phyloP scores from a whole-genome alignment of 768 basidiomycete species.

The Boletellus emodensis region DNA sequence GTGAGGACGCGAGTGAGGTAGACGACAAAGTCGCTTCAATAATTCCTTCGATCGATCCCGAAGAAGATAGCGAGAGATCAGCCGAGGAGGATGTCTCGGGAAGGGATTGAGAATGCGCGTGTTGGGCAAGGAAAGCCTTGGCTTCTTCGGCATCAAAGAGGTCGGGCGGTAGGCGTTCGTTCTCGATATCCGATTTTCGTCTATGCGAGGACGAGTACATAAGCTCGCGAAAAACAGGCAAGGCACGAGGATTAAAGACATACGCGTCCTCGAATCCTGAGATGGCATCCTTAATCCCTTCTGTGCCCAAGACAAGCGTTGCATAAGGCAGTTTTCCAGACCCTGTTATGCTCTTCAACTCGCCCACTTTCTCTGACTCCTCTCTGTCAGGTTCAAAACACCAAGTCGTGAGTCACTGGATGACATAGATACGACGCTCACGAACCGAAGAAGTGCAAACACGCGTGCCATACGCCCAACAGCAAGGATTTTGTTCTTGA shows the following conservation, averaged over 20 bases:
- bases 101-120: slow-evolving; percentile 32
- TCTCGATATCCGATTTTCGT: slow-evolving; percentile 97
- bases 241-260: slow-evolving; percentile 31
- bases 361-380: slow-evolving; percentile 96
- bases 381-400: slow-evolving; percentile 49
- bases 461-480: slow-evolving; percentile 96
- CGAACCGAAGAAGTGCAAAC: slow-evolving; percentile 90
- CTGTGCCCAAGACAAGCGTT: slow-evolving; percentile 79
- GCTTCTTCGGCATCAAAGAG: slow-evolving; percentile 79
- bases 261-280: slow-evolving; percentile 94
- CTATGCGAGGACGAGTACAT: slow-evolving; percentile 37
- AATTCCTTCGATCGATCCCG: slow-evolving; percentile 40
- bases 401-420: background rate
- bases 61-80: slow-evolving; percentile 43
- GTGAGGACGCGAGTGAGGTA: slow-evolving; percentile 22
- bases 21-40: slow-evolving; percentile 32
- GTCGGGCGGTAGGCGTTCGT: slow-evolving; percentile 96
- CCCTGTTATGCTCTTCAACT: slow-evolving; percentile 88
- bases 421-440: slow-evolving; percentile 3
- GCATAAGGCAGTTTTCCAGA: slow-evolving; percentile 77
- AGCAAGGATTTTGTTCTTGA: slow-evolving; percentile 98
- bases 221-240: background rate
- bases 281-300: slow-evolving; percentile 94
- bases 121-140: slow-evolving; percentile 50
- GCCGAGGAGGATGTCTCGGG: slow-evolving; percentile 51